These are phyloP conservation scores for Chaetomium strumarium DNA, from an alignment of 2,329 filamentous ascomycete species.

Conservation along the genomic window DNA sequence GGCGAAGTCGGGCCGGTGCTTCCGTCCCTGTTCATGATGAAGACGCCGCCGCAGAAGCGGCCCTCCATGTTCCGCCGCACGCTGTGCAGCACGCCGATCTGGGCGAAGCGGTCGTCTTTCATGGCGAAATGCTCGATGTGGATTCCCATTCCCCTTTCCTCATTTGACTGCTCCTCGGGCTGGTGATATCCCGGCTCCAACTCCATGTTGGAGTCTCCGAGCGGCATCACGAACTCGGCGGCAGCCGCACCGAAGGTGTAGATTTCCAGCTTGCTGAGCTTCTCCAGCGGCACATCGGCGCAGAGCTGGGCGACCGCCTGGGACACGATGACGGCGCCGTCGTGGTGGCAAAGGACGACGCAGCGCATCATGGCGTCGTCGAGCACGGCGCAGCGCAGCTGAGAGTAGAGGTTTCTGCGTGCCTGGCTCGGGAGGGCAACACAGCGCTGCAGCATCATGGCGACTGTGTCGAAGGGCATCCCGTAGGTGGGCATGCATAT, in stretches of 20 bases:
- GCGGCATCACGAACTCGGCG: slow-evolving; percentile 33
- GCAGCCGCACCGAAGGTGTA: slow-evolving; percentile 40
- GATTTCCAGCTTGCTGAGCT: slow-evolving; percentile 36
- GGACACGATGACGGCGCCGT: slow-evolving; percentile 32
- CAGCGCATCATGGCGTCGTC: slow-evolving; percentile 31
- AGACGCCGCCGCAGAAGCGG: slow-evolving; percentile 37
- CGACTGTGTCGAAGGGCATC: slow-evolving; percentile 46
- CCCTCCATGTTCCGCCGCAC: slow-evolving; percentile 32
- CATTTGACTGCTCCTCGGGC: slow-evolving; percentile 16
- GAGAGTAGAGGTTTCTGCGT: slow-evolving; percentile 31
- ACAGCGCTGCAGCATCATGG: slow-evolving; percentile 30
- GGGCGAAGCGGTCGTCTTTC: slow-evolving; percentile 34
- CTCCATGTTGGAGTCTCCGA: slow-evolving; percentile 24
- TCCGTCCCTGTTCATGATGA: slow-evolving; percentile 29
- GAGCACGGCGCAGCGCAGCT: slow-evolving; percentile 33
- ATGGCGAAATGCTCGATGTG: slow-evolving; percentile 36
- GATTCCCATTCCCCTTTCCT: slow-evolving; percentile 23
- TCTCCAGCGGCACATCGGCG: slow-evolving; percentile 33
- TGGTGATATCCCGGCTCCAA: slow-evolving; percentile 15
- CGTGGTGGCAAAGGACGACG: slow-evolving; percentile 37
- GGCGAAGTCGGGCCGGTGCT: background rate
- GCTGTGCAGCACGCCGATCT: slow-evolving; percentile 33
- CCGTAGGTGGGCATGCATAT: slow-evolving; percentile 47
- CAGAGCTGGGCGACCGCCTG: slow-evolving; percentile 34
- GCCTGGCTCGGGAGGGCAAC: slow-evolving; percentile 28